Conservation (phyloP, 495 filamentous ascomycete genomes). For the Jackrogersella multiformis region DNA sequence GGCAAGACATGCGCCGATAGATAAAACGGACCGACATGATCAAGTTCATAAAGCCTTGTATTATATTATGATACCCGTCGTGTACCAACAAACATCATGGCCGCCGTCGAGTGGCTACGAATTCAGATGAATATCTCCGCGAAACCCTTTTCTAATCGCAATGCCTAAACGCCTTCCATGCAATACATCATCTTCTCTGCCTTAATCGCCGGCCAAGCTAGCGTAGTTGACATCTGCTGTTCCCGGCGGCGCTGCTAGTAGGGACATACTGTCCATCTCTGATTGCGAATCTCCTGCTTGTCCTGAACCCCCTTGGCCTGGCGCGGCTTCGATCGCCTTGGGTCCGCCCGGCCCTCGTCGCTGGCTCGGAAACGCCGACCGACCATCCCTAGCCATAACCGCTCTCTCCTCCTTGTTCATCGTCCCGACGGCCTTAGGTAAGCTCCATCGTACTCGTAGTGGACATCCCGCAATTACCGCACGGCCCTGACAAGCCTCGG, state of each 20-base stretch:
- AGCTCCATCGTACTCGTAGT: conserved; percentile 87
- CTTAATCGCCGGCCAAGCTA: conserved; percentile 81
- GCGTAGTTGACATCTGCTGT: conserved; percentile 82
- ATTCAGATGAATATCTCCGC: conserved; percentile 33
- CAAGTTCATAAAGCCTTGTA: conserved; percentile 48
- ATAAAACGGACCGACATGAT: conserved; percentile 44
- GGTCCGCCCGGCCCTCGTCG: conserved; percentile 37
- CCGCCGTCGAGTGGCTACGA: conserved; percentile 2
- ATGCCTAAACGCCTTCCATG: conserved; percentile 48
- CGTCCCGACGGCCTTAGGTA: conserved; percentile 87
- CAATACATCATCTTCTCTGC: conserved; percentile 34
- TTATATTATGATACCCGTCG: conserved; percentile 46
- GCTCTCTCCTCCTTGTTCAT: conserved; percentile 85
- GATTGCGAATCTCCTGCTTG: conserved; percentile 49
- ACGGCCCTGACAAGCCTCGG: conserved; percentile 84
- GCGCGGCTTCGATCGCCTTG: conserved; percentile 48
- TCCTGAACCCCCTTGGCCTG: conserved; percentile 30
- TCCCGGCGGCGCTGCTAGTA: conserved; percentile 86
- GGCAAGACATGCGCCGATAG: conserved; percentile 56
- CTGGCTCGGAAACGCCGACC: conserved; percentile 61
- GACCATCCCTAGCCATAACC: conserved; percentile 76
- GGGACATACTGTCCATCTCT: conserved; percentile 58
- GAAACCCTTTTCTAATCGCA: conserved; percentile 55
- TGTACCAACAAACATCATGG: conserved; percentile 48
- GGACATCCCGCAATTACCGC: conserved; percentile 87